A percentile compares a stretch with the other conserved stretches of the same genome.
Evolutionary conservation across 2,329 filamentous ascomycete species (phyloP).

Genomic region (Juglanconis sp.): DNA sequence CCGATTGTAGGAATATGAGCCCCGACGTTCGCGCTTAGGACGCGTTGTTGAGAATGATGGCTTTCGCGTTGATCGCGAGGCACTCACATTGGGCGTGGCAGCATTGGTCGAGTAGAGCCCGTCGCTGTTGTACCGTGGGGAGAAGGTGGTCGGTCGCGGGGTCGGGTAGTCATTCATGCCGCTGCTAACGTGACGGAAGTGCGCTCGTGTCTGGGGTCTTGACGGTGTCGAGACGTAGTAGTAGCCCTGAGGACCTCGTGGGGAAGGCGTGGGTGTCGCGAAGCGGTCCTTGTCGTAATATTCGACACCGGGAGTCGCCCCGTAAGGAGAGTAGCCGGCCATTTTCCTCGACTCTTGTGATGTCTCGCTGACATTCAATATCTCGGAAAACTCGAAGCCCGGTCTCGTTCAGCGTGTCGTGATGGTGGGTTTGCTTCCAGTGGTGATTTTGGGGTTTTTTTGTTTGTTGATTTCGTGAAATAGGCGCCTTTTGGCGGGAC

Average conservation of each 20-base stretch:
- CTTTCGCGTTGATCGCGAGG: constrained; percentile 44
- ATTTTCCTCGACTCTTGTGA: constrained; percentile 35
- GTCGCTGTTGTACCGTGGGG: constrained; percentile 60
- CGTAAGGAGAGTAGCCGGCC: constrained; percentile 43
- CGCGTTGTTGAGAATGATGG: constrained; percentile 44
- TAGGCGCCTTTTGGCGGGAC: constrained; percentile 46
- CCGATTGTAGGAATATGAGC: constrained; percentile 58
- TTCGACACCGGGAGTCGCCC: constrained; percentile 47
- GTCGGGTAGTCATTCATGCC: constrained; percentile 38
- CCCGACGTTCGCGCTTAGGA: constrained; percentile 51
- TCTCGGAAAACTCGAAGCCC: constrained; percentile 18
- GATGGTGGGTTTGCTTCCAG: constrained; percentile 19
- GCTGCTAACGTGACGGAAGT: constrained; percentile 43
- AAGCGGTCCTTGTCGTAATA: constrained; percentile 48
- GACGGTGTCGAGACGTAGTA: constrained; percentile 47
- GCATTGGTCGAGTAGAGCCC: constrained; percentile 46
- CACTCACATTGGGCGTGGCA: constrained; percentile 65
- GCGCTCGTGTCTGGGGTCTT: constrained; percentile 53
- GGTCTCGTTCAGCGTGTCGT: constrained; percentile 2
- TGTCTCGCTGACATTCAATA: constrained; percentile 30
- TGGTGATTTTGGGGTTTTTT: constrained; percentile 6
- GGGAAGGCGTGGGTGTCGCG: constrained; percentile 54
- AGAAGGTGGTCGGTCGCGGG: constrained; percentile 49
- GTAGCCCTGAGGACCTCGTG: constrained; percentile 40
- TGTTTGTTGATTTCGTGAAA: constrained; percentile 16